Evolutionary conservation across 176 grass and related monocot genomes (phyloP).

Genomic region (Zoysia japonica): DNA sequence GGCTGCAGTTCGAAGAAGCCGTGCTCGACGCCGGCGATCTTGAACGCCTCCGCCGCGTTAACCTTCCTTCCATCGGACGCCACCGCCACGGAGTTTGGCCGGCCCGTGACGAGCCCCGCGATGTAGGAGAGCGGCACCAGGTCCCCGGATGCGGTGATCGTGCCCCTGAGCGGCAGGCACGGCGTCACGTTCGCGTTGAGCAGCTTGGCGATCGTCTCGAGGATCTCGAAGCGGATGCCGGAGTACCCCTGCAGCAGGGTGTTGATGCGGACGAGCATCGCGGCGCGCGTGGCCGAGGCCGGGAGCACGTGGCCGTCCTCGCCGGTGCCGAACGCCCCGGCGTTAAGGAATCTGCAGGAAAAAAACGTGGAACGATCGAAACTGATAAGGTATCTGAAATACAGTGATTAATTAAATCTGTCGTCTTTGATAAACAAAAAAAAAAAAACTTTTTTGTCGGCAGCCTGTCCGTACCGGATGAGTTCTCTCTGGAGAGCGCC

Average conservation of each 20-base stretch:
- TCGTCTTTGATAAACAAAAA: no score
- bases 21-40: constrained; percentile 49
- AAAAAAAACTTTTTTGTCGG: not conserved
- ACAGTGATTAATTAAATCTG: no score
- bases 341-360: constrained; percentile 35
- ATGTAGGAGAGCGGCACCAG: constrained; percentile 88
- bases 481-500: constrained; percentile 37
- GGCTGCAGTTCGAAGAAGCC: constrained; percentile 79
- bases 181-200: constrained; percentile 84
- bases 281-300: constrained; percentile 53
- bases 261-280: constrained; percentile 92
- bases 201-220: constrained; percentile 66
- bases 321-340: constrained; percentile 69
- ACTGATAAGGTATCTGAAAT: no score
- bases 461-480: not conserved
- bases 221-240: constrained; percentile 85
- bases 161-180: constrained; percentile 80
- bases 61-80: constrained; percentile 40
- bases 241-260: constrained; percentile 90
- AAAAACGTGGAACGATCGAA: no score
- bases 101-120: constrained; percentile 72
- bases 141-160: constrained; percentile 80
- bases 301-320: constrained; percentile 63
- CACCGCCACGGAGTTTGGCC: constrained; percentile 52
- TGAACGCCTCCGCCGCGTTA: constrained; percentile 53